phyloP scores from a whole-genome alignment of 2,329 filamentous ascomycete genomes.

The Arachnopeziza araneosa region DNA sequence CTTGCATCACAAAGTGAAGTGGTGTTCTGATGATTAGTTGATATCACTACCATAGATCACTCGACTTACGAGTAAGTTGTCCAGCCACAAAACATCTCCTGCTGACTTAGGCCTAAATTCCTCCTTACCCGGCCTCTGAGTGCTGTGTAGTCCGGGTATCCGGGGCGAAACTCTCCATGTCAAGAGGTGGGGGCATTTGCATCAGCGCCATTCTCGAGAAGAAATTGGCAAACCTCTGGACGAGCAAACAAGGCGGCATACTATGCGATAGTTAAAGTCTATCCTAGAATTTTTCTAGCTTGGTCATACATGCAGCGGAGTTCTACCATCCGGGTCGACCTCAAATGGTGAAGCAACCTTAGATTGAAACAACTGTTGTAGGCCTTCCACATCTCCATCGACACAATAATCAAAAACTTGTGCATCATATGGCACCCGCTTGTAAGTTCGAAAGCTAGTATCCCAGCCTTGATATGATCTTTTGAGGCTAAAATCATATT shows the following conservation, averaged over 20 bases:
- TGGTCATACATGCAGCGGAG: conserved; percentile 3
- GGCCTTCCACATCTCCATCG: conserved; percentile 1
- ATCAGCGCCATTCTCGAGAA: conserved; percentile 1
- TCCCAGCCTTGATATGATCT: conserved; percentile 10
- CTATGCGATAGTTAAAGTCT: neutral
- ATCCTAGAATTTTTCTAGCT: neutral
- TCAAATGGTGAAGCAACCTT: conserved; percentile 4
- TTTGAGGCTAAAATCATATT: conserved; percentile 3
- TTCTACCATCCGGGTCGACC: neutral
- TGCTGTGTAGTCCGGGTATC: too few relatives aligned
- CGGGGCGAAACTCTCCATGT: too few relatives aligned
- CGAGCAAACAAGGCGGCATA: neutral
- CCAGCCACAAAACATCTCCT: neutral
- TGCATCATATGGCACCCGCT: conserved; percentile 2
- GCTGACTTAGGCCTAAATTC: too few relatives aligned
- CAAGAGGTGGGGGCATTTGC: neutral
- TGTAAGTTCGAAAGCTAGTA: conserved; percentile 6
- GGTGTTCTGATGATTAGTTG: neutral
- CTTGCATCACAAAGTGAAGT: neutral
- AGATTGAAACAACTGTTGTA: neutral
- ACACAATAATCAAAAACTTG: conserved; percentile 3
- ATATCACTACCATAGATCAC: neutral
- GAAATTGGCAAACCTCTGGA: neutral
- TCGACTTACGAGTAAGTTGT: neutral
- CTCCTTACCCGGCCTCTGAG: neutral